Evolutionary conservation across 164 flowering plant species (phyloP).

Genomic region (Kingdonia uniflora): DNA sequence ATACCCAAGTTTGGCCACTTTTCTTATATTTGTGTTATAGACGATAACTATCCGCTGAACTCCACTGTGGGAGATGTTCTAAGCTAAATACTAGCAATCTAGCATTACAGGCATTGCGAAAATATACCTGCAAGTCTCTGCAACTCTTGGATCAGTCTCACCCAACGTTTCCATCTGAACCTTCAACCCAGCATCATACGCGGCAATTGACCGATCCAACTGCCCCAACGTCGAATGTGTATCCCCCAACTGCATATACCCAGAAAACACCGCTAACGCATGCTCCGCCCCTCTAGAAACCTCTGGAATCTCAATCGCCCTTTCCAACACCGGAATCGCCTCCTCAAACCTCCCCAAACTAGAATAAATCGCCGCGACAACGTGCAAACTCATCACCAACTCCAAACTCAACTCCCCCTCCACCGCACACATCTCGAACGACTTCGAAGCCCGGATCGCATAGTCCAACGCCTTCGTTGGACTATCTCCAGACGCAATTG

Average conservation of each 20-base stretch:
- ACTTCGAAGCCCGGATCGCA: slow-evolving; percentile 81
- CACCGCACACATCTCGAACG: slow-evolving; percentile 70
- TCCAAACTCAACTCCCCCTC: slow-evolving; percentile 81
- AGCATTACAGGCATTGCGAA: background rate
- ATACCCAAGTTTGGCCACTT: too few species aligned
- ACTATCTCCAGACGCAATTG: slow-evolving; percentile 90
- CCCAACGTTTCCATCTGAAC: slow-evolving; percentile 84
- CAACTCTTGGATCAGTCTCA: slow-evolving; percentile 88
- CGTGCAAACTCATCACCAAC: slow-evolving; percentile 89
- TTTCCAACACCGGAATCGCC: slow-evolving; percentile 82
- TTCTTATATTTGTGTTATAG: too few species aligned
- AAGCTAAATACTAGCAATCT: too few species aligned
- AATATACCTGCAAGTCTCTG: slow-evolving; percentile 89
- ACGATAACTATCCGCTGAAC: too few species aligned
- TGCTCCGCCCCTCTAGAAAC: slow-evolving; percentile 62
- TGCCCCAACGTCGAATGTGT: slow-evolving; percentile 91
- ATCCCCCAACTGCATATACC: slow-evolving; percentile 96
- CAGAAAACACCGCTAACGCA: slow-evolving; percentile 88
- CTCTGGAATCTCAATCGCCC: slow-evolving; percentile 73
- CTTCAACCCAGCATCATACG: slow-evolving; percentile 69
- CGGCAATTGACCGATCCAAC: slow-evolving; percentile 62
- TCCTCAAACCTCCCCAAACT: slow-evolving; percentile 89
- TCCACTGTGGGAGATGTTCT: too few species aligned
- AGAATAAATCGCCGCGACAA: slow-evolving; percentile 87
- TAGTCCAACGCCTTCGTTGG: slow-evolving; percentile 78